These are phyloP conservation scores for Moricandia arvensis DNA, from an alignment of 345 rosid genomes.

Conservation along the genomic window DNA sequence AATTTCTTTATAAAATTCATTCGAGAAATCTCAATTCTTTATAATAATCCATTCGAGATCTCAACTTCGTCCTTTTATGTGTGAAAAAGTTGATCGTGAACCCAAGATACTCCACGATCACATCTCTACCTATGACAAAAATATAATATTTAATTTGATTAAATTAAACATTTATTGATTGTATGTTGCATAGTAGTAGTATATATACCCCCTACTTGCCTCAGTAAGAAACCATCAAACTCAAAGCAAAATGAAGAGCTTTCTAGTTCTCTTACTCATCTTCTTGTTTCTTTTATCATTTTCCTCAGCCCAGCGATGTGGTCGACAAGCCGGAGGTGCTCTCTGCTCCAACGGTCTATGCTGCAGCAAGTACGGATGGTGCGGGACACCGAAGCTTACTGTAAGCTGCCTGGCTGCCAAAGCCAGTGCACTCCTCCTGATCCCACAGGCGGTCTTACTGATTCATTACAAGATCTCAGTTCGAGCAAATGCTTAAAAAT, in stretches of 20 bases:
- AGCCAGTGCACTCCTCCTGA: constrained; percentile 48
- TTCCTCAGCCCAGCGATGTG: constrained; percentile 51
- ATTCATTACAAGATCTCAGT: constrained; percentile 36
- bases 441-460: constrained; percentile 12
- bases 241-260: constrained; percentile 29
- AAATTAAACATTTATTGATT: constrained; percentile 1
- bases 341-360: constrained; percentile 47
- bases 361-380: constrained; percentile 51
- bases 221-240: not conserved
- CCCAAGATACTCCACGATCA: constrained; percentile 3
- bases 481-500: constrained; percentile 51
- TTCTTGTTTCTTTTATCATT: constrained; percentile 2
- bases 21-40: no score
- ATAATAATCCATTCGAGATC: not conserved
- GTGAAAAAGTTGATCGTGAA: not conserved
- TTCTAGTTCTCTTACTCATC: constrained; percentile 3
- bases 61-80: not conserved
- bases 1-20: no score
- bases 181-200: not conserved
- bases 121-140: not conserved
- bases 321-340: constrained; percentile 52
- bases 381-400: constrained; percentile 46
- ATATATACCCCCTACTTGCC: not conserved
- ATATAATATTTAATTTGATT: no score
- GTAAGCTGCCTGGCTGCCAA: constrained; percentile 52